Base-by-base conservation (phyloP, 2,329 filamentous ascomycete genomes). In the Calycina marina region DNA sequence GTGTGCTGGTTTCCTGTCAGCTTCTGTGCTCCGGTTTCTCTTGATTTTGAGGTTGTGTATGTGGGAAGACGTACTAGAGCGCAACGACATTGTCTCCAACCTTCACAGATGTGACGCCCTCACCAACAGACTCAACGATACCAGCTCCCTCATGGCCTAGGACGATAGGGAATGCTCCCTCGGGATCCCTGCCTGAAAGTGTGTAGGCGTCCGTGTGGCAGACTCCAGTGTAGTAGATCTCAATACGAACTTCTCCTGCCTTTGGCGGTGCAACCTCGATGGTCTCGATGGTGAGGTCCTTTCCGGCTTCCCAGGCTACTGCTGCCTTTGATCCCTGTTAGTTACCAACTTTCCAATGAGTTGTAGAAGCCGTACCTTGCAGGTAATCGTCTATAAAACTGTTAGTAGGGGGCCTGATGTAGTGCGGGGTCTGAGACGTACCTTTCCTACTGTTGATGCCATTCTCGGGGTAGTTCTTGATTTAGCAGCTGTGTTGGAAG, bases 181-280 rank as follows among this genome's bases (percentile, higher is more conserved):
- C 90, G 33, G 90, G 88, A 53, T 98, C 90, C 65, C 94, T 96
- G 44, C 90, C 90, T 33, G 83, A 92, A 41, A 93, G 72, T 35
- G 83, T 92, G 69, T 93, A 94, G 52, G 90, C 84, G 68, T 93
- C 84, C 79, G 88, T 98, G 65, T 98, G 90, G 68, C 90, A 98
- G 56, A 98, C 90, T 61, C 90, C 90, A 33, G 90, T 98, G 67
- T 94, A 92, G 68, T 88, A 78, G 56, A 96, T 83, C 67, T 96
- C 65, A 55, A 98, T 93, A 51, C 90, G 83, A 54, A 98, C 90
- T 65, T 98, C 90, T 62, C 93, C 73, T 40, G 88, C 86, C 60
- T 69, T 76, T 38, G 90, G 90, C 41, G 88, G 80, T 32, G 69
- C 73, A 44, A 98, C 90, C 63, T 96, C 86, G 50, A 98, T 68